Conservation (phyloP, 108 stramenopile genomes). For the Nitzschia sp. region DNA sequence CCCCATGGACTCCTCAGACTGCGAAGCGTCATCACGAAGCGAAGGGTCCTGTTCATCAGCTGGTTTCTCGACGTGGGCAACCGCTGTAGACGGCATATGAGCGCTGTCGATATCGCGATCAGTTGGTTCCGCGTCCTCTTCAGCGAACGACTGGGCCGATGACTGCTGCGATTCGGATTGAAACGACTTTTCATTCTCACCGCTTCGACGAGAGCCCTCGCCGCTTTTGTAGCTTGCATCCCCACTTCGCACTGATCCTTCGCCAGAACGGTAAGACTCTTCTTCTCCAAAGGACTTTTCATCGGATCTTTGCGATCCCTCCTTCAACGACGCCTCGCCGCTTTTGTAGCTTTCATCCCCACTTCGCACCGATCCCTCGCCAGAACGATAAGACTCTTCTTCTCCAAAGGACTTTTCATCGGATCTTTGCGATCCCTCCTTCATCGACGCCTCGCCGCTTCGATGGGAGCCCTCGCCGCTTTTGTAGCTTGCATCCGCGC, state of each 20-base stretch:
- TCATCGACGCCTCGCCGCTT: not conserved
- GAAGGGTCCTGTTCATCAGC: not conserved
- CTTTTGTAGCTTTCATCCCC: not conserved
- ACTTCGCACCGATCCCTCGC: not conserved
- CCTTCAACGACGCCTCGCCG: not conserved
- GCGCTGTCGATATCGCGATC: not conserved
- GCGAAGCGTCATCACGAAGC: not conserved
- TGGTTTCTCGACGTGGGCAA: not conserved
- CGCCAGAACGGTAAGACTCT: not conserved
- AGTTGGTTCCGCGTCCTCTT: constrained; percentile 3
- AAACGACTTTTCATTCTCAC: not conserved
- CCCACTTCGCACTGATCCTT: not conserved
- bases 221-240: not conserved
- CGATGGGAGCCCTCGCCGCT: constrained; percentile 6
- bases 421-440: not conserved
- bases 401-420: not conserved
- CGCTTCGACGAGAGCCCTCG: constrained; percentile 5
- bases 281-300: not conserved
- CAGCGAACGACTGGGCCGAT: constrained; percentile 13
- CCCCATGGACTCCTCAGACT: constrained; percentile 29
- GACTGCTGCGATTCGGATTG: constrained; percentile 1
- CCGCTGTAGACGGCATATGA: not conserved
- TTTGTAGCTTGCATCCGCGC: not conserved
- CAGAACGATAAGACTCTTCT: constrained; percentile 1
- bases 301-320: not conserved